Evolutionary conservation across 306 rosid genomes (phyloP).

Genomic region (Quercus robur): DNA sequence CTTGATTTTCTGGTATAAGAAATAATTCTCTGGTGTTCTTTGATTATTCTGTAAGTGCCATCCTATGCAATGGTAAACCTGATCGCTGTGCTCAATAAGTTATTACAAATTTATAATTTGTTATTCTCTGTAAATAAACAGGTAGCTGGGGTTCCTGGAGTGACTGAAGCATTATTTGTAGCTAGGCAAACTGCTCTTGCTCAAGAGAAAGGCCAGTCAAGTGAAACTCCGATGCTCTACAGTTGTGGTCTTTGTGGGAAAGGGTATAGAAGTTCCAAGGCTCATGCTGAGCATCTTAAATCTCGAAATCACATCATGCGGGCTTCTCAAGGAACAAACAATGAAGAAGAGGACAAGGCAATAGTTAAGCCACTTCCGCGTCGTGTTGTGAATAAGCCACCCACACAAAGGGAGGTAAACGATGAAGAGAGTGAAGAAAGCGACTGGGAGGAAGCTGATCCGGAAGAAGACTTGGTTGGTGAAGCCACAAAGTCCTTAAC

Average conservation of each 20-base stretch:
- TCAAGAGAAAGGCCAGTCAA: constrained; percentile 54
- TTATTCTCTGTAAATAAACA: constrained; percentile 2
- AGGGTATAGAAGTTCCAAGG: constrained; percentile 77
- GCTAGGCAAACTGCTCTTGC: constrained; percentile 75
- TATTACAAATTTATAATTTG: background rate
- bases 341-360: constrained; percentile 53
- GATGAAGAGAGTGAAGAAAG: constrained; percentile 54
- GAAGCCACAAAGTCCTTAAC: constrained; percentile 50
- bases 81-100: constrained; percentile 6
- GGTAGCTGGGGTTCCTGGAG: constrained; percentile 99
- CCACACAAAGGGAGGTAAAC: constrained; percentile 37
- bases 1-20: background rate
- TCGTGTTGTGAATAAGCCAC: constrained; percentile 56
- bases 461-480: constrained; percentile 52
- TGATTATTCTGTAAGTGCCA: background rate
- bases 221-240: constrained; percentile 80
- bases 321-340: constrained; percentile 57
- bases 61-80: background rate
- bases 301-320: constrained; percentile 62
- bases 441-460: constrained; percentile 92
- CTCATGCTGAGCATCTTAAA: constrained; percentile 88
- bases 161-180: constrained; percentile 75
- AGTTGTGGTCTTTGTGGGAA: constrained; percentile 91
- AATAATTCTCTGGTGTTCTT: background rate
- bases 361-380: constrained; percentile 68